phyloP scores from a whole-genome alignment of 139 green algal genomes.

The Ostreobium quekettii region DNA sequence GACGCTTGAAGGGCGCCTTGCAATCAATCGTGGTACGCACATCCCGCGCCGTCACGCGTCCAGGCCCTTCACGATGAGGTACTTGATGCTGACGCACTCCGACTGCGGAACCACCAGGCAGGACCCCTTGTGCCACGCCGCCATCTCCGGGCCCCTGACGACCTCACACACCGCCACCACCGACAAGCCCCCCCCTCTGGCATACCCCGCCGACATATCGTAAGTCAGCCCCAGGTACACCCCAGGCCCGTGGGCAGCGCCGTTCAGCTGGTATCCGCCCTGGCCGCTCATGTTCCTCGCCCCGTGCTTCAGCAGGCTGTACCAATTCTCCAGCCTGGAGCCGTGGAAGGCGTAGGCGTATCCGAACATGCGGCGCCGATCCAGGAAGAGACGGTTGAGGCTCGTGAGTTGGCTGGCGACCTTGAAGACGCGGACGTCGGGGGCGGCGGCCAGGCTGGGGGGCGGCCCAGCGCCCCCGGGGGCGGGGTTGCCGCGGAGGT shows the following conservation, averaged over 20 bases:
- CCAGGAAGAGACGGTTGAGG: background rate
- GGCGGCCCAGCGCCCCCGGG: too few species aligned
- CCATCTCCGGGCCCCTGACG: background rate
- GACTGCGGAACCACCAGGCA: background rate
- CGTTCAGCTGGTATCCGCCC: background rate
- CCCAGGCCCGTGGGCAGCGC: background rate
- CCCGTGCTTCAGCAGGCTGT: background rate
- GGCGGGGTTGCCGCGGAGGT: background rate
- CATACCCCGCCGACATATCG: background rate
- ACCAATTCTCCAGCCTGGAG: background rate
- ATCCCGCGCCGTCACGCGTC: too few species aligned
- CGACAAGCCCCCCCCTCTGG: background rate
- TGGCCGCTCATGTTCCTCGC: background rate
- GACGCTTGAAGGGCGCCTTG: too few species aligned
- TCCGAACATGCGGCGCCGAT: background rate
- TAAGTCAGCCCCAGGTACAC: background rate
- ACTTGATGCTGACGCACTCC: background rate
- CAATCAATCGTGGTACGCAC: too few species aligned
- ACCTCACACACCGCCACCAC: background rate
- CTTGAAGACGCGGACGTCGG: background rate
- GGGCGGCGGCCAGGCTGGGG: too few species aligned
- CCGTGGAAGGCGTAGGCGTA: background rate
- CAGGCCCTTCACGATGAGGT: background rate
- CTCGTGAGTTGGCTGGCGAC: background rate
- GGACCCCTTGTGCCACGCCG: background rate